Conservation (phyloP, 495 filamentous ascomycete genomes). For the Pyrenula massariospora region DNA sequence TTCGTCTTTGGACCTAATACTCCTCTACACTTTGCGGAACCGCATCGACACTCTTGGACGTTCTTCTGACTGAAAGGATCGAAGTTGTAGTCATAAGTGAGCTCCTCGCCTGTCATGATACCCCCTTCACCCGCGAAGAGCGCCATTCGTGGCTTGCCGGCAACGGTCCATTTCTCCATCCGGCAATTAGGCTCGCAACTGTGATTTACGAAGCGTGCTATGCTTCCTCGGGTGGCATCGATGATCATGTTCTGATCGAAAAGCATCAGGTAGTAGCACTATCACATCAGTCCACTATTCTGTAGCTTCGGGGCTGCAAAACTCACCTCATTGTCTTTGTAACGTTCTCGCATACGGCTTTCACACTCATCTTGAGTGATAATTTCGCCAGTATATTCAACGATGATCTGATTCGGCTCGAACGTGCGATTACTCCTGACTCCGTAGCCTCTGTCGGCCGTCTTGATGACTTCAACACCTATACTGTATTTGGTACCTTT, state of each 20-base stretch:
- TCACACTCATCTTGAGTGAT: slow-evolving; percentile 91
- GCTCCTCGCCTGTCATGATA: slow-evolving; percentile 85
- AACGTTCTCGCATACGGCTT: slow-evolving; percentile 78
- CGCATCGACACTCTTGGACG: slow-evolving; percentile 74
- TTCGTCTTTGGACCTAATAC: slow-evolving; percentile 65
- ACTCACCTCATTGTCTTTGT: slow-evolving; percentile 84
- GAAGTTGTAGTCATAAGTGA: slow-evolving; percentile 99
- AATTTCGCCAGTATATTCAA: slow-evolving; percentile 96
- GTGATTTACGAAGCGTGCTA: slow-evolving; percentile 96
- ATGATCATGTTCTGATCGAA: slow-evolving; percentile 99
- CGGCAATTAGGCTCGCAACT: slow-evolving; percentile 94
- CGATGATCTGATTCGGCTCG: slow-evolving; percentile 84
- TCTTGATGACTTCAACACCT: slow-evolving; percentile 91
- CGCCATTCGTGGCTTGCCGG: slow-evolving; percentile 89
- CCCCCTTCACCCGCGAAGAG: slow-evolving; percentile 84
- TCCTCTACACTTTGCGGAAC: slow-evolving; percentile 63
- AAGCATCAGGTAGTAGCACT: slow-evolving; percentile 97
- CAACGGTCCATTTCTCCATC: slow-evolving; percentile 97
- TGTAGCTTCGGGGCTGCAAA: slow-evolving; percentile 8
- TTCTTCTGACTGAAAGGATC: slow-evolving; percentile 76
- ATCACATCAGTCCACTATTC: too few relatives aligned
- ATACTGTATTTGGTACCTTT: slow-evolving; percentile 73
- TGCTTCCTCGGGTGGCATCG: slow-evolving; percentile 87
- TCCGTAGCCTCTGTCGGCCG: slow-evolving; percentile 76
- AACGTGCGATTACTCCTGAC: slow-evolving; percentile 84